Base-by-base conservation (phyloP, 1,284 basidiomycete genomes). In the Ustilago shanxiensis region DNA sequence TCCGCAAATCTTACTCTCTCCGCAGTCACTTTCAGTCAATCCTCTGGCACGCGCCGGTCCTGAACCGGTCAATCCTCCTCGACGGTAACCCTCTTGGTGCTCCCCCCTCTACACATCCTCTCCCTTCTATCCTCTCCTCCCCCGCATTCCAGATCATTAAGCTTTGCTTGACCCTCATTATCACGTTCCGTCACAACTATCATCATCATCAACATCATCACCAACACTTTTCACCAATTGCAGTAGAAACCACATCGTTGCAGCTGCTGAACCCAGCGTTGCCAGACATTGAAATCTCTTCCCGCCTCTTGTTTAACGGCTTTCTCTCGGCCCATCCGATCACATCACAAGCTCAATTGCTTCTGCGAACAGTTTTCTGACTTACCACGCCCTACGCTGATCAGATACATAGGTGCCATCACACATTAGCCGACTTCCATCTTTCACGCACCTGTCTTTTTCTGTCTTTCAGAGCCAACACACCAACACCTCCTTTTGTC, bases 1-100 rank as follows among this genome's bases (percentile, higher is more conserved):
- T 44, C 60, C 60, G 52, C 60, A 47, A 62, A 62, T 55, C 60
- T 62, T 55, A 62, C 60, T 53, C 60, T 53, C 51, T 33, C 53
- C 35, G 41, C 45, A 47, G 51, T 60, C 44, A 50, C n/a, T 47
- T n/a, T n/a, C 22, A 49, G 18, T 44, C 18, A 22, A 45, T 13
- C 35, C 28, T 45, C 33, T 56, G 31, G 45, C 52, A 62, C 60
- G 44, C 60, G 60, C 45, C 37, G 54, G 39, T 28, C 55, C 24
- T 58, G 62, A 11, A 29, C 56, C 62, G 62, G 55, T 65, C 56
- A 53, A 57, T 18, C 49, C 55, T 45, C 16, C 9, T n/a, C n/a
- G n/a, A 24, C 41, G 6, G 2, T 47, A 41, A 33, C 22, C 20
- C 55, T 53, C 49, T 33, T n/a, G n/a, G n/a, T 33, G 31, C 31